Percentiles rank a stretch among this genome's conserved stretches.
Conservation (phyloP, 495 filamentous ascomycete species). For the Penicillium paxilli region DNA sequence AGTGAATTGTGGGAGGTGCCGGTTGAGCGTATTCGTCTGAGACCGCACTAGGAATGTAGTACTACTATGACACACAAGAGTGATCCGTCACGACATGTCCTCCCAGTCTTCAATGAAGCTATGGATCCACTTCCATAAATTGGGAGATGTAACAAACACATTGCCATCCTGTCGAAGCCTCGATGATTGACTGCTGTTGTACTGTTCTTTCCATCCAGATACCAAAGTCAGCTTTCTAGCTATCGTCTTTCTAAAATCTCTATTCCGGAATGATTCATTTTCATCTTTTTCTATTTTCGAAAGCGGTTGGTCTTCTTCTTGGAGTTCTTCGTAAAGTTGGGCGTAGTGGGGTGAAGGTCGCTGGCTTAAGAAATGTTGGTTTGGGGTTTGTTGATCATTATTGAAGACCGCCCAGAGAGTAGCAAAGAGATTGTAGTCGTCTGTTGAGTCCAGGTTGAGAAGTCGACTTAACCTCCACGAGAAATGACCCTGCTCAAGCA, state of each 20-base stretch:
- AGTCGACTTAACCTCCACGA: conserved; percentile 23
- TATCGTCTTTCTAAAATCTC: conserved; percentile 19
- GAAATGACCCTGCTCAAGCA: conserved; percentile 8
- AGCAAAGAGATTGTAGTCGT: conserved; percentile 17
- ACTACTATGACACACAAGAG: too few species aligned
- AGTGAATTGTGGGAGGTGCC: background rate
- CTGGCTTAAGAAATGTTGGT: conserved; percentile 14
- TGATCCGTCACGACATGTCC: conserved; percentile 5
- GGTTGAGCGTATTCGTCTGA: background rate
- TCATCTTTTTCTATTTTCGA: conserved; percentile 21
- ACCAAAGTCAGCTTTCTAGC: conserved; percentile 27
- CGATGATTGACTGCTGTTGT: conserved; percentile 6
- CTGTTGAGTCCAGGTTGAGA: conserved; percentile 18
- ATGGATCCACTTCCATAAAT: conserved; percentile 24
- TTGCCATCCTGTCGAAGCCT: conserved; percentile 23
- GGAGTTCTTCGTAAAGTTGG: conserved; percentile 14
- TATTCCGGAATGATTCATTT: conserved; percentile 21
- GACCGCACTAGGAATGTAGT: background rate
- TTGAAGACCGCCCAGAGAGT: conserved; percentile 13
- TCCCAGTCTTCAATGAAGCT: conserved; percentile 16
- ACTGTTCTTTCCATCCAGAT: conserved; percentile 24
- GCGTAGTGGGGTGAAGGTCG: conserved; percentile 19
- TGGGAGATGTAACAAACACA: conserved; percentile 24
- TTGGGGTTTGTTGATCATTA: conserved; percentile 11
- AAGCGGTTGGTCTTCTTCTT: conserved; percentile 15